Evolutionary conservation across 306 rosid genomes (phyloP).

Genomic region (Dalbergia cochinchinensis): DNA sequence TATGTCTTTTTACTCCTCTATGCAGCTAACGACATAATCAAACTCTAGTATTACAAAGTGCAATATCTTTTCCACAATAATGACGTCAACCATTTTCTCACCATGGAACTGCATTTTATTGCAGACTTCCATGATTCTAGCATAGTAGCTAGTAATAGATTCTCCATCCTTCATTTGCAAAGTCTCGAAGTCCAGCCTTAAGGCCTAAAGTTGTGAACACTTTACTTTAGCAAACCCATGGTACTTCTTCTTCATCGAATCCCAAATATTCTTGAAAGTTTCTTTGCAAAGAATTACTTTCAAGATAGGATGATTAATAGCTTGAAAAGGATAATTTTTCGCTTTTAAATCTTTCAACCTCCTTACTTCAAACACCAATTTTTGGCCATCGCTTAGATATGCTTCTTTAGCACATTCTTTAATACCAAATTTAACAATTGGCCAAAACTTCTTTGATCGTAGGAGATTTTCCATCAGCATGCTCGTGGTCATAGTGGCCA

Average conservation of each 20-base stretch:
- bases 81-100: background rate
- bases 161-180: too few relatives aligned
- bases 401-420: background rate
- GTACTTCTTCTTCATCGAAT: too few relatives aligned
- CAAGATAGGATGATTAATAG: background rate
- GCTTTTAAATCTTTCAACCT: background rate
- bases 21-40: background rate
- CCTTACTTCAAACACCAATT: background rate
- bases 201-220: background rate
- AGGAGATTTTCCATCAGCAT: too few relatives aligned
- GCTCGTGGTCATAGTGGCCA: too few relatives aligned
- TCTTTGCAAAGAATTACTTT: constrained; percentile 3
- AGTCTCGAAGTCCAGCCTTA: too few relatives aligned
- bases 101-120: background rate
- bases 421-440: background rate
- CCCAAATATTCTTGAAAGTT: background rate
- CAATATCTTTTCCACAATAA: background rate
- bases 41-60: background rate
- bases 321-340: constrained; percentile 1
- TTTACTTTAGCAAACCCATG: background rate
- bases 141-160: too few relatives aligned
- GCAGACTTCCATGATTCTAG: background rate
- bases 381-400: background rate
- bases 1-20: background rate
- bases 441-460: too few relatives aligned